Conservation (phyloP, 73 alveolate species). For the Breviolum minutum region DNA sequence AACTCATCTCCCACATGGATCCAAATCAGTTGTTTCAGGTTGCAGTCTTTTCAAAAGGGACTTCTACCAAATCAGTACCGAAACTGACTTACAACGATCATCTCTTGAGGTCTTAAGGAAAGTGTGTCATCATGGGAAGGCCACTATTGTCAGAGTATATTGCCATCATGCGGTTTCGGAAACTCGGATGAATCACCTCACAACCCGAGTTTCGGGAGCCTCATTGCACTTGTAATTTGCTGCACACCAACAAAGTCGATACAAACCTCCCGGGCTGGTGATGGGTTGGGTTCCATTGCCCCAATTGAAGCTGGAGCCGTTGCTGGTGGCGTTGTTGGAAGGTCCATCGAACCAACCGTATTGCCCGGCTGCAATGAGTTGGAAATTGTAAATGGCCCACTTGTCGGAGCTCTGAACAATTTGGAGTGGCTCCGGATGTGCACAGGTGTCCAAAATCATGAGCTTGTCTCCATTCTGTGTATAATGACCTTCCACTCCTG, state of each 20-base stretch:
- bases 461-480: conserved; percentile 62
- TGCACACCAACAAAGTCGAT: conserved; percentile 65
- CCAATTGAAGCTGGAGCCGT: conserved; percentile 71
- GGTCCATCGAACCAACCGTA: conserved; percentile 90
- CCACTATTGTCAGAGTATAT: too few species aligned
- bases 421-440: conserved; percentile 62
- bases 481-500: conserved; percentile 62
- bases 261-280: conserved; percentile 40
- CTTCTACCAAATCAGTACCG: too few species aligned
- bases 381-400: conserved; percentile 69
- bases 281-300: conserved; percentile 12
- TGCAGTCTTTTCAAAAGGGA: neutral
- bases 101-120: too few species aligned
- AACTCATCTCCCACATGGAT: too few species aligned
- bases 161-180: too few species aligned
- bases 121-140: too few species aligned
- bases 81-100: too few species aligned
- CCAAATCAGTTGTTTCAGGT: neutral
- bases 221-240: conserved; percentile 46
- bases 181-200: too few species aligned
- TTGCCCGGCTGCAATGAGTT: conserved; percentile 50
- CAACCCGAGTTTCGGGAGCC: neutral
- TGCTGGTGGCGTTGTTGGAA: conserved; percentile 43
- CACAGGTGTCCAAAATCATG: conserved; percentile 71
- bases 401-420: conserved; percentile 49